Evolutionary conservation across 495 filamentous ascomycete species (phyloP), one percentile per base, ranked within the genome.

Genomic region (Aspergillus taichungensis): DNA sequence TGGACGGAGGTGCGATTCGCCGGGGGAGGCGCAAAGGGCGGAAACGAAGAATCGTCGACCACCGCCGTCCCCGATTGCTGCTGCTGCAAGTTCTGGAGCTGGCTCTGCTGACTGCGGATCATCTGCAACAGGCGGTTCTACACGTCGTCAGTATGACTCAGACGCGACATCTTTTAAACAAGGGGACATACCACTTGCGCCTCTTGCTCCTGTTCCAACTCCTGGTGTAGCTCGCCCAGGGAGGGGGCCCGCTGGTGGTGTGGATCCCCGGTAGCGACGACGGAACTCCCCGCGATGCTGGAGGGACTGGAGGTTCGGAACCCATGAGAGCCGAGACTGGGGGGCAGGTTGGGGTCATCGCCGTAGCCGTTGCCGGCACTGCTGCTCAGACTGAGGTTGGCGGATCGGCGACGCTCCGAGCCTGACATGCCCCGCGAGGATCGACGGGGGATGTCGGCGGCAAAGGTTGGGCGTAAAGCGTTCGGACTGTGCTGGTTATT

Each of bases 181-280:
- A 13, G 37, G 18, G 37, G 34, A 30, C 52, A 45, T 55, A 87
- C 84, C 62, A 98, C 92, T 67, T 95, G 91, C 8, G 82, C 88
- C 64, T 98, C 92, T 62, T 95, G 90, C 60, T 98, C 92, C 40
- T 84, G 85, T 64, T 98, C 92, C 6, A 96, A 72, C 59, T 95
- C 87, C 55, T 98, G 91, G 58, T 96, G 90, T 32, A 98, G 72
- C 64, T 96, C 91, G n/a, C 91, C 91, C 36, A 96, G 64, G 45
- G 87, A 94, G 1, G 88, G 88, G 7, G 85, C 68, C 8, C 79
- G 77, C 40, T 77, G 76, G 54, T 86, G 84, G 51, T 81, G 79
- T 6, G 79, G 76, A 49, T 80, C 76, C 13, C 73, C 72, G 9
- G 67, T 74, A 30, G 66, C 65, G 37, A 82, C 71, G 30, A 76